Evolutionary conservation across 108 stramenopile genomes (phyloP).

Genomic region (Cyclotella choctawhatcheeana): DNA sequence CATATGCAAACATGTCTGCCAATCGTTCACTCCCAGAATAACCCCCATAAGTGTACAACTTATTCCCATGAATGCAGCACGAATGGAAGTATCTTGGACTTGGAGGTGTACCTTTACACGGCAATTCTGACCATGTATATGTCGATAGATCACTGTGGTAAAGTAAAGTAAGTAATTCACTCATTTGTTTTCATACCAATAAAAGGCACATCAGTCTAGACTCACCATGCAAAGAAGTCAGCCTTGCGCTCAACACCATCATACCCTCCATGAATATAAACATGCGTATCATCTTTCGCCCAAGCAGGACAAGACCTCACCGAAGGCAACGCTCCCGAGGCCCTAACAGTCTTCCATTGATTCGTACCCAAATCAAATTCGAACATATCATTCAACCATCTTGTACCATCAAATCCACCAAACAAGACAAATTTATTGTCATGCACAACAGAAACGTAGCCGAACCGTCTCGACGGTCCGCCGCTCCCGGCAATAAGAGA

Average conservation of each 20-base stretch:
- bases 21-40: constrained; percentile 89
- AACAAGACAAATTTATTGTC: constrained; percentile 88
- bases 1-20: constrained; percentile 88
- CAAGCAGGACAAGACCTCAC: constrained; percentile 89
- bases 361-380: constrained; percentile 79
- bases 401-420: constrained; percentile 90
- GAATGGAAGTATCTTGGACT: constrained; percentile 95
- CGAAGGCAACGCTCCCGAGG: constrained; percentile 63
- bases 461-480: constrained; percentile 85
- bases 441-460: constrained; percentile 92
- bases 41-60: constrained; percentile 91
- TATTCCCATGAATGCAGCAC: constrained; percentile 88
- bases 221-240: constrained; percentile 88
- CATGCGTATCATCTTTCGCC: constrained; percentile 84
- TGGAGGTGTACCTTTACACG: constrained; percentile 81
- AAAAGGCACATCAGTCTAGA: neutral
- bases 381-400: constrained; percentile 90
- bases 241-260: constrained; percentile 93
- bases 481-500: constrained; percentile 1
- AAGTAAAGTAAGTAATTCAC: no score
- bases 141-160: constrained; percentile 73
- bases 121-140: constrained; percentile 90
- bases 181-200: no score
- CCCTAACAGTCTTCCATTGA: constrained; percentile 71
- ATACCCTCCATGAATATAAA: constrained; percentile 94